Evolutionary conservation across 2,329 filamentous ascomycete genomes (phyloP), one percentile per base, ranked within the genome.

Genomic region (Diaporthe ampelina): DNA sequence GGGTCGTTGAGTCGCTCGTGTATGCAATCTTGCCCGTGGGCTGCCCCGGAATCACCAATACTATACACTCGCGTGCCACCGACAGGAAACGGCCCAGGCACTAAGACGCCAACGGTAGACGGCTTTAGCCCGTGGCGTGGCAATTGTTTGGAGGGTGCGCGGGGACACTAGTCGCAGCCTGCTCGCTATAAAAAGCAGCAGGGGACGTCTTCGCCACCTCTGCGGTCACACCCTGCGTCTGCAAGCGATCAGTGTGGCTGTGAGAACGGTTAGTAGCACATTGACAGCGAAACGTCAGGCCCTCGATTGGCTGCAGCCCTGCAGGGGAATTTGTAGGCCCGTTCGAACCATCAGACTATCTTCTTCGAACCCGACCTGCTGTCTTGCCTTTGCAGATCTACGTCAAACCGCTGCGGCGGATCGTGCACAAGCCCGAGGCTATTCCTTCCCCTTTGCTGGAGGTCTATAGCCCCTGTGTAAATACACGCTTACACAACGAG

Each of bases 151-250:
- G 45, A 43, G 35, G 63, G 48, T 52, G 29, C 35, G 56, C 43
- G 21, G 29, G 58, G 45, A 26, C 45, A 54, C 69, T 72, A 72
- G 57, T 57, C 29, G 57, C 69, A 72, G 45, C 32, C 26, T 43
- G 57, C 32, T 26, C 57, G 57, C 70, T 72, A 72, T 63, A 54
- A 63, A 72, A 72, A 72, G 70, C 24, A 72, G 26, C 70, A 63
- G 37, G 26, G 57, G 45, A 59, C 9, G 15, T 58, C 70, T 63
- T 72, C 70, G 70, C 70, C 70, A 72, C 70, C 57, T 61, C 70
- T 68, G 50, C 48, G 10, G 45, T 72, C 70, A 63, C n/a, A 63
- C 45, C 58, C 70, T 54, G 48, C 57, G 17, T 40, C 69, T 63
- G 56, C 69, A 63, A 63, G 45, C 69, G 26, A 61, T 29, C 32